Evolutionary conservation across 2,329 filamentous ascomycete species (phyloP).

Genomic region (Colletotrichum sp.): DNA sequence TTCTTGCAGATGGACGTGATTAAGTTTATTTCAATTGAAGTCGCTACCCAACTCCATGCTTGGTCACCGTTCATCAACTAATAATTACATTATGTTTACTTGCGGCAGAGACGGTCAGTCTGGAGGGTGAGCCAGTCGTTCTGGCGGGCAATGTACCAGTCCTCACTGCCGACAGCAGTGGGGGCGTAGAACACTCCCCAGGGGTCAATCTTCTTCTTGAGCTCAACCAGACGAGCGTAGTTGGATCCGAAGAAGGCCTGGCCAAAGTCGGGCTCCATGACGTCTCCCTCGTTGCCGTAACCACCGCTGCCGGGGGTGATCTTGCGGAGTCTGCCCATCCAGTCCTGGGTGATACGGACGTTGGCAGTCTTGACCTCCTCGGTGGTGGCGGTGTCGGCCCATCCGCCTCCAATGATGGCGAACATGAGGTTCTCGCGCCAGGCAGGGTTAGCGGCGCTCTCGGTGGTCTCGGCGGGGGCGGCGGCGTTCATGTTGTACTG

Average conservation of each 20-base stretch:
- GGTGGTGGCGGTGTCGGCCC: background rate
- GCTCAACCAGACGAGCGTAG: constrained; percentile 28
- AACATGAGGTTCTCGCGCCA: constrained; percentile 48
- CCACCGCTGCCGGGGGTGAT: constrained; percentile 27
- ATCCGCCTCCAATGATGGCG: constrained; percentile 28
- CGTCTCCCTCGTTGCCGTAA: constrained; percentile 36
- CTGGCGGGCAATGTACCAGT: constrained; percentile 24
- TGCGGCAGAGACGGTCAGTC: constrained; percentile 9
- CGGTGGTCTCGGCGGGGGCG: constrained; percentile 23
- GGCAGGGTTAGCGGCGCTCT: constrained; percentile 46
- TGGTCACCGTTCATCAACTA: background rate
- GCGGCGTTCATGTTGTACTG: constrained; percentile 23
- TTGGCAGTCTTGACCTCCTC: constrained; percentile 24
- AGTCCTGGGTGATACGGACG: constrained; percentile 32
- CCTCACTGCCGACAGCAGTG: constrained; percentile 32
- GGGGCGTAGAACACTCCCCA: constrained; percentile 31
- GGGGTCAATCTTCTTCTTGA: constrained; percentile 37
- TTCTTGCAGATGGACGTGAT: background rate
- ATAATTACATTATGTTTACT: background rate
- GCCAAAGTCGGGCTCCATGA: constrained; percentile 33
- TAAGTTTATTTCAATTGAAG: background rate
- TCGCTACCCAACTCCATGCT: background rate
- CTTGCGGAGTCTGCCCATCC: constrained; percentile 32
- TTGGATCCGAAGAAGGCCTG: constrained; percentile 33
- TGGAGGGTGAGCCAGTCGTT: constrained; percentile 20